phyloP scores from a whole-genome alignment of 768 basidiomycete genomes.

The Sistotremastrum suecicum region DNA sequence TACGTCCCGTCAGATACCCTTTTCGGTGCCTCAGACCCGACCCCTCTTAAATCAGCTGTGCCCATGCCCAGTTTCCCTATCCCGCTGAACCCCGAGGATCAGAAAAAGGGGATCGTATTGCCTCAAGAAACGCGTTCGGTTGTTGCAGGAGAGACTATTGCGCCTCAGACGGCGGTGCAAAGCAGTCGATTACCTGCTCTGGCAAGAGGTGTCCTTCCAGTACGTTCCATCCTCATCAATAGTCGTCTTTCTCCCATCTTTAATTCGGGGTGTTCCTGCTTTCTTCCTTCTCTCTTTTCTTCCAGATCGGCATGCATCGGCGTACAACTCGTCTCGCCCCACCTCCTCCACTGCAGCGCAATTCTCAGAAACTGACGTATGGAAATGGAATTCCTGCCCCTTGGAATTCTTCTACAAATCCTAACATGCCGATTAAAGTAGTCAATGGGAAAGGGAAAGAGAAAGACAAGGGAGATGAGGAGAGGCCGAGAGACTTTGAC shows the following conservation, averaged over 20 bases:
- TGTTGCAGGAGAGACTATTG: slow-evolving; percentile 36
- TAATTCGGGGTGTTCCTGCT: neutral
- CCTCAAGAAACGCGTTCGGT: slow-evolving; percentile 25
- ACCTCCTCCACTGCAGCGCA: slow-evolving; percentile 49
- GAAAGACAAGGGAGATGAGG: too few relatives aligned
- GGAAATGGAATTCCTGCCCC: too few relatives aligned
- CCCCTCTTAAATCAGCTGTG: slow-evolving; percentile 45
- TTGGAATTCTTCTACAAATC: too few relatives aligned
- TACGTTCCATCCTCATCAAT: slow-evolving; percentile 20
- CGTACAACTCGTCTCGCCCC: slow-evolving; percentile 52
- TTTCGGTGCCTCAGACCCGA: slow-evolving; percentile 43
- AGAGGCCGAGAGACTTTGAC: too few relatives aligned
- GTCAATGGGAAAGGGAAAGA: too few relatives aligned
- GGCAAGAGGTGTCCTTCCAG: slow-evolving; percentile 51
- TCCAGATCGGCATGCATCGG: slow-evolving; percentile 37
- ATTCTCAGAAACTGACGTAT: neutral
- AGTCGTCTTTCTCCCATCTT: neutral
- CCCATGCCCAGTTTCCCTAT: slow-evolving; percentile 56
- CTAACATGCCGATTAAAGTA: too few relatives aligned
- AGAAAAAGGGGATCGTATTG: slow-evolving; percentile 26
- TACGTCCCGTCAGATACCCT: slow-evolving; percentile 61
- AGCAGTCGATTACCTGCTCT: slow-evolving; percentile 52
- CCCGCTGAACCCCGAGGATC: slow-evolving; percentile 29
- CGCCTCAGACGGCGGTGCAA: slow-evolving; percentile 52
- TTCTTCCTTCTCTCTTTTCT: neutral